These are phyloP conservation scores for Gamsiella multidivaricata DNA, from an alignment of 192 early-diverging fungal species.

Conservation along the genomic window DNA sequence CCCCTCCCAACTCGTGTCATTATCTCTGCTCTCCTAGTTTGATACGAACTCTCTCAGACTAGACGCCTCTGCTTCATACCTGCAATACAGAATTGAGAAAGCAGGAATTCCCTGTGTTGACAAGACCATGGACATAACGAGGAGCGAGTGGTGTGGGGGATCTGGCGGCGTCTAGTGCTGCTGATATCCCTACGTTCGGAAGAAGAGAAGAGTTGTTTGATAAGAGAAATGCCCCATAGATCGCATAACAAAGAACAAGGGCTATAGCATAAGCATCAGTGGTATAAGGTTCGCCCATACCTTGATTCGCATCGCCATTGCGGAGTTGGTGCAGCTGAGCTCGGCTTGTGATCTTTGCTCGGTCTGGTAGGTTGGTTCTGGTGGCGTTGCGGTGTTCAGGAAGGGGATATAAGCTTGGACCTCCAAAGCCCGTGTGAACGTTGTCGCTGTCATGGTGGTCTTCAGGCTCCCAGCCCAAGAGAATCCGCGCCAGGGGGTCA, in stretches of 20 bases:
- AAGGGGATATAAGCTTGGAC: background rate
- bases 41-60: no score
- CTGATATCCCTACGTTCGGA: slow-evolving; percentile 5
- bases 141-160: slow-evolving; percentile 3
- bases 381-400: slow-evolving; percentile 32
- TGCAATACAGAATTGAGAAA: slow-evolving; percentile 94
- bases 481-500: slow-evolving; percentile 25
- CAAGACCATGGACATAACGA: slow-evolving; percentile 72
- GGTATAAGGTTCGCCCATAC: background rate
- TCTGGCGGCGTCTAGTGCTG: slow-evolving; percentile 12
- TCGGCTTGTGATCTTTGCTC: slow-evolving; percentile 49
- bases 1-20: no score
- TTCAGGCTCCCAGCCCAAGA: slow-evolving; percentile 42
- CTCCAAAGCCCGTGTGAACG: background rate
- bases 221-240: background rate
- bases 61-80: slow-evolving; percentile 54
- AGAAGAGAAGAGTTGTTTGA: background rate
- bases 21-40: no score
- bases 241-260: background rate
- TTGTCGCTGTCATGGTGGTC: background rate
- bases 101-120: slow-evolving; percentile 93
- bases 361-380: slow-evolving; percentile 6
- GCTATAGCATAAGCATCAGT: background rate
- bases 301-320: slow-evolving; percentile 16
- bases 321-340: slow-evolving; percentile 33